phyloP scores from a whole-genome alignment of 176 grass and related monocot genomes.

The Oryza meyeriana region DNA sequence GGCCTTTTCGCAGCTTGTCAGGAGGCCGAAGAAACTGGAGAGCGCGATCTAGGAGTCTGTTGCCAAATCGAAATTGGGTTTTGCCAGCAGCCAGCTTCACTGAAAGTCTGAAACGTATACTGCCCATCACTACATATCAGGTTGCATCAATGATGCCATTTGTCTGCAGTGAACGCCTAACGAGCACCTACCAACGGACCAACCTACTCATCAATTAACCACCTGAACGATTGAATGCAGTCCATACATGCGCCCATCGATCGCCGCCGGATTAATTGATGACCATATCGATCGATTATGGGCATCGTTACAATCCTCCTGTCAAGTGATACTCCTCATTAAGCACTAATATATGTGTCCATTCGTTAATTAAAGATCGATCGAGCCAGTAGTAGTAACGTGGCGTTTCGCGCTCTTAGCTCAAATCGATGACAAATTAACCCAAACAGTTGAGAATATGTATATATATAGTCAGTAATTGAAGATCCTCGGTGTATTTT shows the following conservation, averaged over 20 bases:
- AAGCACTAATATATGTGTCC: no score
- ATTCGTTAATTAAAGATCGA: no score
- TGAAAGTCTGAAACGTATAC: not conserved
- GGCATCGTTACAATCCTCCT: not conserved
- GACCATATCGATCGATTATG: not conserved
- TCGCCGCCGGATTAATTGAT: not conserved
- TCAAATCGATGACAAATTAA: no score
- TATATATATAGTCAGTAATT: no score
- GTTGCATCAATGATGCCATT: not conserved
- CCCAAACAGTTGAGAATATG: no score
- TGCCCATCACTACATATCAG: not conserved
- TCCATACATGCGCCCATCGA: not conserved
- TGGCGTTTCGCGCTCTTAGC: no score
- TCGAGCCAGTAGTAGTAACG: no score
- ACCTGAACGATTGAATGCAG: not conserved
- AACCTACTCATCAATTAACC: not conserved
- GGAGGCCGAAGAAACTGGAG: no score
- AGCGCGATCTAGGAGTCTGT: not conserved
- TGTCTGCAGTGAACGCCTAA: not conserved
- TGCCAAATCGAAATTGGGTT: not conserved
- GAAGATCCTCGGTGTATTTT: no score
- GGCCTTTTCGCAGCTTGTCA: no score
- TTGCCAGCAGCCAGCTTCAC: no score
- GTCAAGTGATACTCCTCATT: no score
- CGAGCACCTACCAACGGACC: not conserved